Conservation (phyloP, 1,284 basidiomycete genomes). For the Marasmius fiardii region DNA sequence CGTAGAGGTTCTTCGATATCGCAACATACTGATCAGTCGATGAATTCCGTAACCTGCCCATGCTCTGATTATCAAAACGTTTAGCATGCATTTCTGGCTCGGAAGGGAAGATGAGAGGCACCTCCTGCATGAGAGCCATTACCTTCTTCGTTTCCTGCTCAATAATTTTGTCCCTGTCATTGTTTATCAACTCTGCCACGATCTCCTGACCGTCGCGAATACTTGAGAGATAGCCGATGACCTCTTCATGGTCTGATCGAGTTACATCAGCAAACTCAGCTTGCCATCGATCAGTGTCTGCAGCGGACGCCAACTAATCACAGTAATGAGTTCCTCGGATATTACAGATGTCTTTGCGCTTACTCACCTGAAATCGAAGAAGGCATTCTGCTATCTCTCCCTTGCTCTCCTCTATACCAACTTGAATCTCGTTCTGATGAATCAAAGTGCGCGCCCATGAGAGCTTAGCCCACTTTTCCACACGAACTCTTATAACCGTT, state of each 20-base stretch:
- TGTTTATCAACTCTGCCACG: constrained; percentile 16
- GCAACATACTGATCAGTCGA: constrained; percentile 7
- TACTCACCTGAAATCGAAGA: constrained; percentile 15
- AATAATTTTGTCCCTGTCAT: constrained; percentile 13
- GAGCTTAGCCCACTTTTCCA: too few relatives aligned
- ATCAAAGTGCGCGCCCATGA: background rate
- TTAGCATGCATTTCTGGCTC: background rate
- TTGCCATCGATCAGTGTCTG: constrained; percentile 45
- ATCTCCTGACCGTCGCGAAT: constrained; percentile 36
- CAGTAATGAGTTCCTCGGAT: background rate
- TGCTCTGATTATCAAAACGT: constrained; percentile 26
- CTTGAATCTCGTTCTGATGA: background rate
- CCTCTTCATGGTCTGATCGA: constrained; percentile 37
- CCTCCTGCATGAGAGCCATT: constrained; percentile 45
- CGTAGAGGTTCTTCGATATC: background rate
- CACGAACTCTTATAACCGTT: background rate
- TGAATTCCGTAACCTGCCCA: constrained; percentile 28
- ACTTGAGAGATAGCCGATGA: constrained; percentile 36
- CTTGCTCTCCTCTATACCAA: background rate
- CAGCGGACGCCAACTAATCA: constrained; percentile 35
- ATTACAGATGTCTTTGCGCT: constrained; percentile 12
- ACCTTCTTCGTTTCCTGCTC: constrained; percentile 23
- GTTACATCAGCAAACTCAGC: constrained; percentile 30
- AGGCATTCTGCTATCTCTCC: background rate
- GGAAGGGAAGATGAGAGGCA: constrained; percentile 11